Conservation (phyloP, 2,329 filamentous ascomycete genomes). For the Knufia fluminis region DNA sequence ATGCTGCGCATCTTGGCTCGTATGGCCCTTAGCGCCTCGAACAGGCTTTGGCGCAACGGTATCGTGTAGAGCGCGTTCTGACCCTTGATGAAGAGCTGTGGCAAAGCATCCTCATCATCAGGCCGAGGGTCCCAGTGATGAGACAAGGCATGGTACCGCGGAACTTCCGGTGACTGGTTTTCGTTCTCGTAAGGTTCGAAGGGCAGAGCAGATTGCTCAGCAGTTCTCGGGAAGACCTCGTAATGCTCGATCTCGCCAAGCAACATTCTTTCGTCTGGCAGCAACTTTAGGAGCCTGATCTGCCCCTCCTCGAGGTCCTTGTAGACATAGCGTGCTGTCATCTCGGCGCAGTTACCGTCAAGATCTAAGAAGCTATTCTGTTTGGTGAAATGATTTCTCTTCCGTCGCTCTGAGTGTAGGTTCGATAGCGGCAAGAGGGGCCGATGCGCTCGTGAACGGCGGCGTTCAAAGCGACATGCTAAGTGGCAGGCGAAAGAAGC, state of each 20-base stretch:
- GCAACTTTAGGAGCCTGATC: background rate
- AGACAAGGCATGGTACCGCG: background rate
- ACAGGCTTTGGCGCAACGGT: background rate
- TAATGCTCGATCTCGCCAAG: background rate
- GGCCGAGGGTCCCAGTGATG: background rate
- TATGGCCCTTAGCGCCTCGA: background rate
- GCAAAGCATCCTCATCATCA: background rate
- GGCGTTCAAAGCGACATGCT: too few species aligned
- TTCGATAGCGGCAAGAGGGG: too few species aligned
- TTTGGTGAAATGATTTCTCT: background rate
- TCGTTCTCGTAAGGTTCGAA: too few species aligned
- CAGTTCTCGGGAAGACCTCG: background rate
- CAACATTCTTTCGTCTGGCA: background rate
- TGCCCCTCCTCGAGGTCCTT: background rate
- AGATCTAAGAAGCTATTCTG: background rate
- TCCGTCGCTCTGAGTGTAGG: background rate
- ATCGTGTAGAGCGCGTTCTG: background rate
- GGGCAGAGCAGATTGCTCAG: background rate
- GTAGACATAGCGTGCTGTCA: background rate
- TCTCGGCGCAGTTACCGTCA: background rate
- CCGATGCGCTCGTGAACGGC: too few species aligned
- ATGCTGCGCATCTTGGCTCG: background rate
- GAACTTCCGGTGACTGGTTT: background rate
- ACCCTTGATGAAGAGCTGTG: background rate
- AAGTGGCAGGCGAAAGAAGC: too few species aligned